Percentiles rank a stretch among this genome's conserved stretches.
Conservation (phyloP, 139 green algal species). For the Pleodorina starrii region DNA sequence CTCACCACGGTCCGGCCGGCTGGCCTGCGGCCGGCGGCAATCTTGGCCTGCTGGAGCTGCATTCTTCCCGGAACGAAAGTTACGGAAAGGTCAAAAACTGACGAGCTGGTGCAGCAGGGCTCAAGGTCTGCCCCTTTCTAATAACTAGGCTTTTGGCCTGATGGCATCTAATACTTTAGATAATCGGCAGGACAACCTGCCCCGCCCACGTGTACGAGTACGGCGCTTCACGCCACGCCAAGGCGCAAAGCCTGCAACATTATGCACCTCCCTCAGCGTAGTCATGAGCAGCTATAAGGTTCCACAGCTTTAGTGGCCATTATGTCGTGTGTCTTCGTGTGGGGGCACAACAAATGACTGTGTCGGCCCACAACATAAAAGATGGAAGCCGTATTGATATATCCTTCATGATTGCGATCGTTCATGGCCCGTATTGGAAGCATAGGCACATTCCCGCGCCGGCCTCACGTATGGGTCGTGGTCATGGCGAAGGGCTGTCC, state of each 20-base stretch:
- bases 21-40: not conserved
- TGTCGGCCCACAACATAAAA: no score
- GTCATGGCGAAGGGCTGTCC: no score
- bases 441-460: no score
- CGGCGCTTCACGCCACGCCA: not conserved
- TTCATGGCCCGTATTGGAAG: no score
- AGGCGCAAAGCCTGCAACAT: not conserved
- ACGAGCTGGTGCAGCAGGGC: not conserved
- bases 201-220: not conserved
- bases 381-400: no score
- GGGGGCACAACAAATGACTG: no score
- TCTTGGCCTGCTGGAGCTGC: slow-evolving; percentile 20
- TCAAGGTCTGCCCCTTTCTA: not conserved
- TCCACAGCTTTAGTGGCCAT: no score
- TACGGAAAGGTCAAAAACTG: not conserved
- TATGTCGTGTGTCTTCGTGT: no score
- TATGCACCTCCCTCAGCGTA: no score
- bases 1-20: not conserved
- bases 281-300: no score
- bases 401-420: no score
- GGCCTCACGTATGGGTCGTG: no score
- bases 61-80: not conserved
- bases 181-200: not conserved
- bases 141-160: not conserved
- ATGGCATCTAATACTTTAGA: not conserved